Evolutionary conservation across 2,329 filamentous ascomycete genomes (phyloP), one percentile per base, ranked within the genome.

Genomic region (Pseudogymnoascus sp.): DNA sequence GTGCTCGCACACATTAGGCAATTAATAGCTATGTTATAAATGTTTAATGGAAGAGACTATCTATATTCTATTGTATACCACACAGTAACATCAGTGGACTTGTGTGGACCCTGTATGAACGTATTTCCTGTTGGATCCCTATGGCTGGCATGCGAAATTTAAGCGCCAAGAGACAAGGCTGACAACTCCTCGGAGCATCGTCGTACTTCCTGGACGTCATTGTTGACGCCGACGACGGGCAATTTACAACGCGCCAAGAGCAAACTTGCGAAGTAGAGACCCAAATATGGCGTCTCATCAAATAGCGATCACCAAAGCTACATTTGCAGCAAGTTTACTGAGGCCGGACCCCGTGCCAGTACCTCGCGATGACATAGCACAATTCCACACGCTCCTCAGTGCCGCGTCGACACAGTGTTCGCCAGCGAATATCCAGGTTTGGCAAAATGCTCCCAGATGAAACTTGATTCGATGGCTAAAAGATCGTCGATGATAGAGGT

Each of bases 351-450:
- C 89, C n/a, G 79, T 77, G 17, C 82, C 88, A 8, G 81, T 90
- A 61, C 76, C 84, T 58, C 85, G 87, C 71, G 83, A 85, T 69
- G 83, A 87, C 63, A 87, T 93, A 73, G 81, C 87, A 67, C 74
- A 81, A 62, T 89, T 93, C 74, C 83, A 91, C 73, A 72, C 77
- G 65, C 78, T 85, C 63, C 79, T 94, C 69, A 82, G 86, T 73
- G 77, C 80, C 71, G 82, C 82, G 69, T 76, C 90, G 71, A 76
- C 81, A 75, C 82, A 85, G 78, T 93, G 90, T 83, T 89, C 89
- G 71, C 82, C 85, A 71, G 77, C 80, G 79, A 92, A 93, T 79
- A 87, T 94, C 81, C 90, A 94, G 90, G 90, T 94, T 90, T 91
- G 71, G 69, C 69, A 66, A 71, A 68, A 70, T 67, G 71, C 65